Base-by-base conservation (phyloP, 441 rosid species). In the Euphorbia schlechtendalii region DNA sequence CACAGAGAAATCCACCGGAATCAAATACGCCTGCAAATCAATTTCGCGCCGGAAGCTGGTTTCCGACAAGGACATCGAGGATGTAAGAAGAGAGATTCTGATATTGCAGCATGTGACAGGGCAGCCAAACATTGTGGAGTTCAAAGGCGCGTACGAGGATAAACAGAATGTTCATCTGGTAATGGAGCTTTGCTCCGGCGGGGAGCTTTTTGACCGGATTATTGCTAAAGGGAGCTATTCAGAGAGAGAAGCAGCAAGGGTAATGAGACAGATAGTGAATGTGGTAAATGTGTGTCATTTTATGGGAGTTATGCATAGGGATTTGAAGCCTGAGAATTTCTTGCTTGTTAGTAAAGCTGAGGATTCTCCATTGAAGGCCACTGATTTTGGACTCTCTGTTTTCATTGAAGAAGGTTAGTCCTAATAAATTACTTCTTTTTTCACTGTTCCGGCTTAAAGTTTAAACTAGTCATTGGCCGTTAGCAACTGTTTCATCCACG, bases 261-360 rank as follows among this genome's bases (percentile, higher is more conserved):
- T 88, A 18, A 77, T 74, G 20, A 75, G 91, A 70, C 81, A 89
- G 4, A 83, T 92, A 30, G 88, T 90, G 40, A 92, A 81, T 72
- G 98, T 86, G 77, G 98, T 92, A 38, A 84, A 86, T 67, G 83
- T 73, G 13, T 92, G 96, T 68, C 97, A 92, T n/a, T n/a, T n/a
- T n/a, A n/a, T n/a, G n/a, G n/a, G n/a, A n/a, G n/a, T n/a, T n/a
- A n/a, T n/a, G n/a, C n/a, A n/a, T n/a, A n/a, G n/a, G n/a, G n/a
- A n/a, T n/a, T n/a, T n/a, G n/a, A n/a, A n/a, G n/a, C n/a, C 98
- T 5, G 97, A 92, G 77, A 92, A 92, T 71, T 92, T 92, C 86
- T 80, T 92, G 83, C 67, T 88, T 14, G 79, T 92, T 0, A 85
- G 84, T 56, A 79, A 78, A 68, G 90, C 78, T 0, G 80, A 81